Conservation (phyloP, 306 rosid genomes). For the Quercus berberidifolia region DNA sequence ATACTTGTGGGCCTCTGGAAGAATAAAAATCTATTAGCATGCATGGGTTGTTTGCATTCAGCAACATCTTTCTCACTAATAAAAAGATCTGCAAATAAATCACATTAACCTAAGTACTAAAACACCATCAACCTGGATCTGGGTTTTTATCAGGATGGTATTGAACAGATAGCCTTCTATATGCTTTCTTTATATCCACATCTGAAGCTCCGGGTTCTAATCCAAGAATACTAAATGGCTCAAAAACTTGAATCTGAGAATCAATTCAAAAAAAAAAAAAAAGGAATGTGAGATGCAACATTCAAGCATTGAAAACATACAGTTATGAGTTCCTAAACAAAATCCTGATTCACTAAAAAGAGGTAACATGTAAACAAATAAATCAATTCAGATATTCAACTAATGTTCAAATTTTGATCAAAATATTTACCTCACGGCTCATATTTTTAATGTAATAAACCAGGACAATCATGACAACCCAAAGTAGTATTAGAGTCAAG, state of each 20-base stretch:
- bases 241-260: constrained; percentile 75
- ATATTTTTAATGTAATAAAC: constrained; percentile 82
- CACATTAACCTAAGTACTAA: constrained; percentile 24
- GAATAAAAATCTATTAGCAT: constrained; percentile 4
- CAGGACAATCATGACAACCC: constrained; percentile 81
- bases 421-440: constrained; percentile 73
- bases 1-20: constrained; percentile 70
- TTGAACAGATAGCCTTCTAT: constrained; percentile 80
- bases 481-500: constrained; percentile 73
- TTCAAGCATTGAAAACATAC: neutral
- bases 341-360: constrained; percentile 3
- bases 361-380: neutral
- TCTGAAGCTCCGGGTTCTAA: constrained; percentile 74
- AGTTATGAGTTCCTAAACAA: neutral
- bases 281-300: neutral
- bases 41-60: constrained; percentile 1
- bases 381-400: neutral
- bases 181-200: constrained; percentile 80
- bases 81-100: constrained; percentile 11
- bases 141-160: constrained; percentile 99
- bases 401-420: constrained; percentile 4
- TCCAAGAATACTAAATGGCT: constrained; percentile 87
- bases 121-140: constrained; percentile 78
- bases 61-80: neutral
- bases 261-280: neutral